Percentiles rank a stretch among this genome's conserved stretches.
phyloP scores from a whole-genome alignment of 768 basidiomycete genomes.

The Agaricus bisporus region DNA sequence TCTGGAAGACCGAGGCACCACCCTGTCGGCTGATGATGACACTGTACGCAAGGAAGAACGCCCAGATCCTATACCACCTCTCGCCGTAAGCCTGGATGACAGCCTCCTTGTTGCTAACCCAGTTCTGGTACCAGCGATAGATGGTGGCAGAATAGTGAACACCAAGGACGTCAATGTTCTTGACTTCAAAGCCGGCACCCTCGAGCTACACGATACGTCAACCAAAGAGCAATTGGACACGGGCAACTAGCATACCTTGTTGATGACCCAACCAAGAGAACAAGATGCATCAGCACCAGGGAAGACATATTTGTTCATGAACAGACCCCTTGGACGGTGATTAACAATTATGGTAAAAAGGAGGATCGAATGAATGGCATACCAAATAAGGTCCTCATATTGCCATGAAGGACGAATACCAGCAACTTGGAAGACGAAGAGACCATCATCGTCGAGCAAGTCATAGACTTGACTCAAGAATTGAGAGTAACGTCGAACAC shows the following conservation, averaged over 20 bases:
- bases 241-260: conserved; percentile 27
- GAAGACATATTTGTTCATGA: conserved; percentile 99
- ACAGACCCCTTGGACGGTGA: conserved; percentile 60
- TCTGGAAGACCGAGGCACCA: conserved; percentile 88
- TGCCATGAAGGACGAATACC: conserved; percentile 96
- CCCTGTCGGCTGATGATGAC: conserved; percentile 88
- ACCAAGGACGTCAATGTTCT: conserved; percentile 93
- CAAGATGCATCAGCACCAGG: conserved; percentile 97
- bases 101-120: conserved; percentile 89
- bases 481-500: conserved; percentile 82
- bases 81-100: conserved; percentile 88
- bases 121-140: conserved; percentile 95
- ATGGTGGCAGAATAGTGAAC: conserved; percentile 95
- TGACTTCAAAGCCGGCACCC: conserved; percentile 91
- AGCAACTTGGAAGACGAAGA: conserved; percentile 96
- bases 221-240: not conserved
- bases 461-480: conserved; percentile 93
- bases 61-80: conserved; percentile 92
- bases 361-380: conserved; percentile 11
- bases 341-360: not conserved
- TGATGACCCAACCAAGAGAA: conserved; percentile 92
- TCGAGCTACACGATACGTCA: conserved; percentile 54
- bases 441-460: conserved; percentile 89
- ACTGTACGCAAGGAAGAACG: conserved; percentile 92
- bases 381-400: conserved; percentile 97